phyloP scores from a whole-genome alignment of 768 basidiomycete species.

The Myochromella boudieri region DNA sequence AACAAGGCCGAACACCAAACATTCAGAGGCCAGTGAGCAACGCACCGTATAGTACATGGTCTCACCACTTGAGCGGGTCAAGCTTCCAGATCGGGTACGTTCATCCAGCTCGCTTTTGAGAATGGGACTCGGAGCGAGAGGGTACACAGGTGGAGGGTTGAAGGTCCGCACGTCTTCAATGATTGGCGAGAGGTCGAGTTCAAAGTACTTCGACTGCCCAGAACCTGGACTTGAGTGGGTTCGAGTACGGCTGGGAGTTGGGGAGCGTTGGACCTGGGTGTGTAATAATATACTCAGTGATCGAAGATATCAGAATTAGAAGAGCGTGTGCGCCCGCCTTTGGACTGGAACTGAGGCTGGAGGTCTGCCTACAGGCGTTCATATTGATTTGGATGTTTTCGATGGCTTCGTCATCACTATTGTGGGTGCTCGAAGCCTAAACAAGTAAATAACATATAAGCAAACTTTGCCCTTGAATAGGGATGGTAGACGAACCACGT shows the following conservation, averaged over 20 bases:
- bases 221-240: no score
- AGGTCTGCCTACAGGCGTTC: neutral
- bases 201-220: slow-evolving; percentile 14
- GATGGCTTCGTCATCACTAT: neutral
- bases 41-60: slow-evolving; percentile 4
- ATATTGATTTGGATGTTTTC: neutral
- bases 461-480: neutral
- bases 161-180: slow-evolving; percentile 6
- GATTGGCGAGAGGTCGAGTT: slow-evolving; percentile 16
- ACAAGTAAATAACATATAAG: no score
- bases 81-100: neutral
- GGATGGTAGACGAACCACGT: neutral
- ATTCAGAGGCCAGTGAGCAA: no score
- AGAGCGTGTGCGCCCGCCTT: neutral
- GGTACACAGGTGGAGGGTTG: neutral
- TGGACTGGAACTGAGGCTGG: neutral
- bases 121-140: slow-evolving; percentile 7
- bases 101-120: slow-evolving; percentile 6
- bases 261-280: neutral
- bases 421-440: no score
- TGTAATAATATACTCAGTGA: neutral
- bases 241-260: slow-evolving; percentile 5
- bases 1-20: no score
- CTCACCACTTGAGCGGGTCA: neutral
- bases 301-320: neutral